Evolutionary conservation across 768 basidiomycete genomes (phyloP).

Genomic region (Termitomyces bulborhizus): DNA sequence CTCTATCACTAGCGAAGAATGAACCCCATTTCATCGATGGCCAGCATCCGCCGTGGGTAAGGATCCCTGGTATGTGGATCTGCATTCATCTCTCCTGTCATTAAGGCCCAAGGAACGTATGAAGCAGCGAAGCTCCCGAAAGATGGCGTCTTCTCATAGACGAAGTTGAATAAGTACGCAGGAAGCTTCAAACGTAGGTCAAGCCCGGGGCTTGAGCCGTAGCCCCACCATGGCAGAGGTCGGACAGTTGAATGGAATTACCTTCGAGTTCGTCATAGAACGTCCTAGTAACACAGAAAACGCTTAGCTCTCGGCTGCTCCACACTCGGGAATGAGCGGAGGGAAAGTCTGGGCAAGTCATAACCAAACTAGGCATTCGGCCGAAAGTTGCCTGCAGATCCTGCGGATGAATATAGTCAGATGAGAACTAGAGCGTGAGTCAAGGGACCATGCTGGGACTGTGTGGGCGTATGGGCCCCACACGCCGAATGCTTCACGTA

Average conservation of each 20-base stretch:
- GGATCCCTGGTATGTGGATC: background rate
- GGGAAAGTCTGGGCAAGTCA: background rate
- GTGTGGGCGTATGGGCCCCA: background rate
- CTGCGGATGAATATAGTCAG: background rate
- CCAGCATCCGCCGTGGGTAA: too few relatives aligned
- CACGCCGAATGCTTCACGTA: too few relatives aligned
- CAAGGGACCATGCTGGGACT: background rate
- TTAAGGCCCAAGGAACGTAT: background rate
- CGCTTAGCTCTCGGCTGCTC: background rate
- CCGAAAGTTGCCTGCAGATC: background rate
- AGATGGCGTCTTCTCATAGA: background rate
- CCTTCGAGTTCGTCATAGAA: background rate
- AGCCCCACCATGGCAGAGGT: background rate
- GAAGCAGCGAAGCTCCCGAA: background rate
- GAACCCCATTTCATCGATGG: background rate
- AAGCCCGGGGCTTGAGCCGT: background rate
- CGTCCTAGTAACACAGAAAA: background rate
- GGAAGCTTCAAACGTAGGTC: background rate
- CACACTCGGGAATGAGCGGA: background rate
- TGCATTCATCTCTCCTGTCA: too few relatives aligned
- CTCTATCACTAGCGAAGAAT: background rate
- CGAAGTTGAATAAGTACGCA: background rate
- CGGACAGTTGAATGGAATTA: background rate
- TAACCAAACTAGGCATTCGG: too few relatives aligned
- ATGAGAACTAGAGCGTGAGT: too few relatives aligned